These are phyloP conservation scores for Yarrowia sp. DNA, from an alignment of 805 yeast genomes.

Conservation along the genomic window DNA sequence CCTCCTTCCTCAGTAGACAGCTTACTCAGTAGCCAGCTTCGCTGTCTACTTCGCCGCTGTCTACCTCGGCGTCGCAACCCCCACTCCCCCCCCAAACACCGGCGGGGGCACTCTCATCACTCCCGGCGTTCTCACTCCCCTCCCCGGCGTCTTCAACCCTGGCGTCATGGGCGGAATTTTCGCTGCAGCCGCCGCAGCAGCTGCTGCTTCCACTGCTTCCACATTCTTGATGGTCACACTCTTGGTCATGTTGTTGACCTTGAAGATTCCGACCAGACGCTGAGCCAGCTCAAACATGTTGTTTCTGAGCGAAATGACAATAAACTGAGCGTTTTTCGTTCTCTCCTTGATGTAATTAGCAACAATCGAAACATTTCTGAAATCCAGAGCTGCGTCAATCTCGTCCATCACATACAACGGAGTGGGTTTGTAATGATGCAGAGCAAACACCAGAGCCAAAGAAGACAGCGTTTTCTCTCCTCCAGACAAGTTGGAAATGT, in stretches of 20 bases:
- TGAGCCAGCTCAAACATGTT: constrained; percentile 97
- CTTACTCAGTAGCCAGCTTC: too few species aligned
- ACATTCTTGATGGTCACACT: constrained; percentile 75
- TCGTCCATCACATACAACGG: constrained; percentile 99
- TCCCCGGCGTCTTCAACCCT: not conserved
- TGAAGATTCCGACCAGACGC: constrained; percentile 92
- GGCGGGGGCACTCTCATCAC: not conserved
- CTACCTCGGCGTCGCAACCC: not conserved
- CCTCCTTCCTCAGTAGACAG: too few species aligned
- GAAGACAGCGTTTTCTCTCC: constrained; percentile 97
- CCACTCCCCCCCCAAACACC: not conserved
- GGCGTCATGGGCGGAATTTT: constrained; percentile 20
- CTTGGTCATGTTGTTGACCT: constrained; percentile 84
- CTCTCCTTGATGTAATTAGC: constrained; percentile 96
- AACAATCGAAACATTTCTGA: constrained; percentile 93
- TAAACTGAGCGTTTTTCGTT: constrained; percentile 93
- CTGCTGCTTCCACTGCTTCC: constrained; percentile 39
- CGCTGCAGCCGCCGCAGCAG: constrained; percentile 1
- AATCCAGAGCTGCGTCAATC: constrained; percentile 97
- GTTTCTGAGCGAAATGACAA: constrained; percentile 91
- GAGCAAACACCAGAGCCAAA: constrained; percentile 90
- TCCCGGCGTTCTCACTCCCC: constrained; percentile 3
- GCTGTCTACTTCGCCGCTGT: too few species aligned
- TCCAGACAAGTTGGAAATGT: constrained; percentile 90
- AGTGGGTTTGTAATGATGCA: constrained; percentile 94